Conservation (phyloP, 1,139 yeast species). For the Pichia sp. region DNA sequence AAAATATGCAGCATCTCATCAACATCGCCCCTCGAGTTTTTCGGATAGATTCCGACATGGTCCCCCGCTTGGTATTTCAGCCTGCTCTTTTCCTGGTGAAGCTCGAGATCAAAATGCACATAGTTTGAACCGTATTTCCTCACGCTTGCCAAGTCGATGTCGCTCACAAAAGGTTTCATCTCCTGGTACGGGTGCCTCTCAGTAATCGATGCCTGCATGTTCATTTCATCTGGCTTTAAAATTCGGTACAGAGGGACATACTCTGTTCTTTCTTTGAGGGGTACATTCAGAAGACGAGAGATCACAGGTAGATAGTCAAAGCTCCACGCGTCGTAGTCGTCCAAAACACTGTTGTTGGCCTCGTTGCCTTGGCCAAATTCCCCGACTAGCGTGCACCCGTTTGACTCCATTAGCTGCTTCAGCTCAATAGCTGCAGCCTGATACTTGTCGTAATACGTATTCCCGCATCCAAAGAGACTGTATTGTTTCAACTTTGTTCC, state of each 20-base stretch:
- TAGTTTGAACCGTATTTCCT: slow-evolving; percentile 50
- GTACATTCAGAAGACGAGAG: slow-evolving; percentile 19
- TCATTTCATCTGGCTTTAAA: slow-evolving; percentile 34
- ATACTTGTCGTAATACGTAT: slow-evolving; percentile 84
- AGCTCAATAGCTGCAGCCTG: slow-evolving; percentile 75
- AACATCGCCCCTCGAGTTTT: slow-evolving; percentile 71
- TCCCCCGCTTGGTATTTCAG: slow-evolving; percentile 91
- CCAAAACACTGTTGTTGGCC: slow-evolving; percentile 87
- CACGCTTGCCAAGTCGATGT: slow-evolving; percentile 60
- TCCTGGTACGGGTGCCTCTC: slow-evolving; percentile 63
- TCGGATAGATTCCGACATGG: slow-evolving; percentile 91
- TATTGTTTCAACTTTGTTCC: slow-evolving; percentile 31
- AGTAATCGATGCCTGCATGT: slow-evolving; percentile 34
- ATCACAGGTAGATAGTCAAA: slow-evolving; percentile 63
- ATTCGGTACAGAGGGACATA: slow-evolving; percentile 11
- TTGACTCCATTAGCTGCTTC: slow-evolving; percentile 41
- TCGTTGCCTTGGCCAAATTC: slow-evolving; percentile 90
- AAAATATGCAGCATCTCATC: slow-evolving; percentile 58
- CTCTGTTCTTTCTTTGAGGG: slow-evolving; percentile 45
- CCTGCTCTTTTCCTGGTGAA: slow-evolving; percentile 67
- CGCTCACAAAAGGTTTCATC: slow-evolving; percentile 75
- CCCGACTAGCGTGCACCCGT: slow-evolving; percentile 69
- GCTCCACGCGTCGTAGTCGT: slow-evolving; percentile 89
- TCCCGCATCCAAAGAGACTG: slow-evolving; percentile 86
- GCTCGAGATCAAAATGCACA: slow-evolving; percentile 65